phyloP scores from a whole-genome alignment of 1,284 basidiomycete genomes.

The Sphaerobolus stellatus region DNA sequence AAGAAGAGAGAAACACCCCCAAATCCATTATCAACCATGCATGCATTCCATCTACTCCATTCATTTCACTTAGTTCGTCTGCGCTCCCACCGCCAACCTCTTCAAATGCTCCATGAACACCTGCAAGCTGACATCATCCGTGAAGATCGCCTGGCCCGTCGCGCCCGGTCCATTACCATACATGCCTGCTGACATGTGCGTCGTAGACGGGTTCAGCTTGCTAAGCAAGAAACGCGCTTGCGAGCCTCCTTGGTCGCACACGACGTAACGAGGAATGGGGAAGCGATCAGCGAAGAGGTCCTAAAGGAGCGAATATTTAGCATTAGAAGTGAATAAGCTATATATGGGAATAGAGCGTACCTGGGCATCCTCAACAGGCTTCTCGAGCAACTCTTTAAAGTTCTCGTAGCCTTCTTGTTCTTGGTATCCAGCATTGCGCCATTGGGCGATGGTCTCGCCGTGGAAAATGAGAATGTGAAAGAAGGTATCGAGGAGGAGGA shows the following conservation, averaged over 20 bases:
- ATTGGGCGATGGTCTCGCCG: conserved; percentile 94
- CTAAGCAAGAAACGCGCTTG: conserved; percentile 96
- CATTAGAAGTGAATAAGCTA: not conserved
- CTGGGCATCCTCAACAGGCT: conserved; percentile 58
- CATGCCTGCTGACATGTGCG: conserved; percentile 91
- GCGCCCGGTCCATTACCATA: conserved; percentile 70
- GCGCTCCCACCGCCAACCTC: conserved; percentile 74
- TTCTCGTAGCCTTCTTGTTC: conserved; percentile 99
- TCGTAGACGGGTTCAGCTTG: conserved; percentile 97
- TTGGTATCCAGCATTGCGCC: conserved; percentile 99
- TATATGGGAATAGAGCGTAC: conserved; percentile 15
- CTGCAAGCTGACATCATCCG: conserved; percentile 96
- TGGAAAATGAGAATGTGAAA: conserved; percentile 99
- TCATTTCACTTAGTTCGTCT: conserved; percentile 65
- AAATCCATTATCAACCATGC: too few species aligned
- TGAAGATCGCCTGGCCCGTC: conserved; percentile 92
- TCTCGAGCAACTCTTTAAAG: conserved; percentile 91
- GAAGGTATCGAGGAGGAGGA: conserved; percentile 98
- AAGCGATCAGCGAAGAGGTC: conserved; percentile 94
- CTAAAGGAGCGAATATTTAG: conserved; percentile 38
- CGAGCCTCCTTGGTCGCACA: conserved; percentile 96
- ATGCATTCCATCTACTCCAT: too few species aligned
- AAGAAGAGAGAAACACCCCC: too few species aligned
- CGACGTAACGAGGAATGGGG: conserved; percentile 97
- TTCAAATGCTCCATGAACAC: conserved; percentile 97